Evolutionary conservation across 2,329 filamentous ascomycete species (phyloP), one percentile per base, ranked within the genome.

Genomic region (Neurospora sp.): DNA sequence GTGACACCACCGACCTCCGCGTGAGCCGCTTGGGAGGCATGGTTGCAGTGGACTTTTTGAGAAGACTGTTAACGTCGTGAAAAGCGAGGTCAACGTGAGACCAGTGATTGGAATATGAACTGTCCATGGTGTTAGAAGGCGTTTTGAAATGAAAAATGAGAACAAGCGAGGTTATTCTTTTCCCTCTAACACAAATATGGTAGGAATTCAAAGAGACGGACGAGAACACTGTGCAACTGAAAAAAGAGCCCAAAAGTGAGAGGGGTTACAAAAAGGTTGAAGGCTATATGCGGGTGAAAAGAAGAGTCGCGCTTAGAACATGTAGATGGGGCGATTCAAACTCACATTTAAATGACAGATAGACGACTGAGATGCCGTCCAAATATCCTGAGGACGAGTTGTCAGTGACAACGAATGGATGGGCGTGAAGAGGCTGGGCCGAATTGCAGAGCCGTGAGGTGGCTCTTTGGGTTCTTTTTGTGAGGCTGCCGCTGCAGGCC

Each of bases 1-100:
- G 70, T 17, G 71, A 72, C 15, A 68, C 46, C 5, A 70, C 66
- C 17, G 66, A 67, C 67, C 71, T 67, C n/a, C 69, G 67, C 8
- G 62, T 23, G 12, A 67, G 39, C 37, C 72, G 72, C n/a, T 36
- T 70, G 1, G 71, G 68, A 66, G 70, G 43, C 73, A 74, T 74
- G 66, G 23, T 46, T 43, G 39, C 66, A 17, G 28, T 62, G 15
- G 52, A n/a, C 15, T 36, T n/a, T 36, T 15, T 62, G 12, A 62
- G 28, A 36, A 33, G 28, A 36, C 28, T 17, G 15, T 10, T 10
- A 5, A 62, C 52, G 52, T 62, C 52, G 12, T 62, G 52, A 6
- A 62, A 62, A 2, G 23, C 52, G 28, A 33, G 28, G 28, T 62
- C 52, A 10, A 36, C 52, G 28, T 33, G 12, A 17, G 52, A 62